These are phyloP conservation scores for Lolium perenne DNA, from an alignment of 176 grass and related monocot species.

Conservation along the genomic window DNA sequence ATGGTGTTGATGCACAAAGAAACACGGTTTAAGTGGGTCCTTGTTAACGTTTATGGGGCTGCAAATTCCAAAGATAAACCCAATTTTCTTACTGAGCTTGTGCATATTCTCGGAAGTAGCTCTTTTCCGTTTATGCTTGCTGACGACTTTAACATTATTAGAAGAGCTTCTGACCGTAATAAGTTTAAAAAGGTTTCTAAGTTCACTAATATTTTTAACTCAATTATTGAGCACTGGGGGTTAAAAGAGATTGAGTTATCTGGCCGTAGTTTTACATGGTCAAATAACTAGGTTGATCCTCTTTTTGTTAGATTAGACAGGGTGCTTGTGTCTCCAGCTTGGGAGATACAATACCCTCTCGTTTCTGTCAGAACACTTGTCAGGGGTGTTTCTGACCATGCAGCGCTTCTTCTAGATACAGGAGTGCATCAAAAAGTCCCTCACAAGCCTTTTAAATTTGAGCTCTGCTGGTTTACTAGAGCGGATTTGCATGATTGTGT, in stretches of 20 bases:
- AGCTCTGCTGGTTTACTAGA: too few relatives aligned
- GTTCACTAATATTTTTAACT: background rate
- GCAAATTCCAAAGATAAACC: background rate
- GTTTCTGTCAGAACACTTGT: too few relatives aligned
- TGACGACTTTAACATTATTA: background rate
- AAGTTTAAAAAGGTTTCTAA: background rate
- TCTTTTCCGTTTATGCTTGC: background rate
- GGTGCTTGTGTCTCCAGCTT: too few relatives aligned
- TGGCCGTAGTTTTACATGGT: too few relatives aligned
- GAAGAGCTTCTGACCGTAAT: background rate
- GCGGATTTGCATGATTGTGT: too few relatives aligned
- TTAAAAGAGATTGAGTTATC: background rate
- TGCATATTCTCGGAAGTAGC: background rate
- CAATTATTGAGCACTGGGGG: background rate
- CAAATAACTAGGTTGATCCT: too few relatives aligned
- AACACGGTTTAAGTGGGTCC: background rate
- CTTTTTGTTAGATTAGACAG: too few relatives aligned
- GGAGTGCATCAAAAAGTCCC: too few relatives aligned
- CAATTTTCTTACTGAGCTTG: background rate
- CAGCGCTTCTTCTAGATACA: too few relatives aligned
- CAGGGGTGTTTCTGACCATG: too few relatives aligned
- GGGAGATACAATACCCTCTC: too few relatives aligned
- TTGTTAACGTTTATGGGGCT: background rate
- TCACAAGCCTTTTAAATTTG: too few relatives aligned
- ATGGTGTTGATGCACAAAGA: background rate